These are phyloP conservation scores for Cyclotella atomus DNA, from an alignment of 108 stramenopile genomes.

Conservation along the genomic window DNA sequence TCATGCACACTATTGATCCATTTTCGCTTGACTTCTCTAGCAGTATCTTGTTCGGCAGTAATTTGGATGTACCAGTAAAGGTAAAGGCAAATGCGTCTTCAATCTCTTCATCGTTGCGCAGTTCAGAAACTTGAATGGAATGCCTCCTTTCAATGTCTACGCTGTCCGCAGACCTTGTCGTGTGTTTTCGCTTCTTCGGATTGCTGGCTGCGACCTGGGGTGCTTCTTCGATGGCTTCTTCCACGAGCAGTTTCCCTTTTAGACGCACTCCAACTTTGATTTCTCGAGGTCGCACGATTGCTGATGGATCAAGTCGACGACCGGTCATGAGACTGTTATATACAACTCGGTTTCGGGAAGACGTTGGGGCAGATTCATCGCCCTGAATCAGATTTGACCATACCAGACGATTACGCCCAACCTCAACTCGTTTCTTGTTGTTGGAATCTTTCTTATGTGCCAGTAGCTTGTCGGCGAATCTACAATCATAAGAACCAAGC, in stretches of 20 bases:
- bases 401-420: conserved; percentile 70
- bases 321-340: conserved; percentile 69
- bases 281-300: conserved; percentile 60
- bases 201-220: conserved; percentile 6
- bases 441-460: conserved; percentile 36
- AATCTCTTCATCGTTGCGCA: conserved; percentile 38
- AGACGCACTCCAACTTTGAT: conserved; percentile 67
- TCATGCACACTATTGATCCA: conserved; percentile 31
- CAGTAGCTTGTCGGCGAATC: conserved; percentile 45
- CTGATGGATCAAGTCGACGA: conserved; percentile 51
- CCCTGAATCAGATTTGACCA: conserved; percentile 57
- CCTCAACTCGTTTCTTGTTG: conserved; percentile 34
- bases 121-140: conserved; percentile 15
- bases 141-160: neutral
- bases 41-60: neutral
- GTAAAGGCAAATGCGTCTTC: conserved; percentile 29
- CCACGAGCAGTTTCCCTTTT: conserved; percentile 53
- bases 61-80: neutral
- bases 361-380: conserved; percentile 36
- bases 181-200: conserved; percentile 36
- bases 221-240: conserved; percentile 41
- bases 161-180: conserved; percentile 37
- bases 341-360: conserved; percentile 43
- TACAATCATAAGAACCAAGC: conserved; percentile 71
- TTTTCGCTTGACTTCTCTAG: neutral